Conservation (phyloP, 176 grass and related monocot species). For the Secale cereale region DNA sequence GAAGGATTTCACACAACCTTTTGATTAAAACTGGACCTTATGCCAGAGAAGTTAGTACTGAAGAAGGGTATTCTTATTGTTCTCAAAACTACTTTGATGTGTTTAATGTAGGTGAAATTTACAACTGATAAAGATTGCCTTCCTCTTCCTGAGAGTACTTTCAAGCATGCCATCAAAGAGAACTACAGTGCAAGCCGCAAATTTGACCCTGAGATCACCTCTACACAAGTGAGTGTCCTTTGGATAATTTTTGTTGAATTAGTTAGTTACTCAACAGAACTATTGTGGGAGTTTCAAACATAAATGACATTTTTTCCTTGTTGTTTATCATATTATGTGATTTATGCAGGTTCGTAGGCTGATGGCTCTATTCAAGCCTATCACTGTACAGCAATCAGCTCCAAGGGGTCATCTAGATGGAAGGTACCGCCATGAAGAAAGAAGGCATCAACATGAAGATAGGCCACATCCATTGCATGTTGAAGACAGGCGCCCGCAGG, state of each 20-base stretch:
- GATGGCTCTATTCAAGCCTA: slow-evolving; percentile 38
- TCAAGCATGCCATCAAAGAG: slow-evolving; percentile 72
- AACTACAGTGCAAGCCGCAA: slow-evolving; percentile 60
- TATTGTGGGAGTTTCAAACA: background rate
- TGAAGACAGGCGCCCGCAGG: slow-evolving; percentile 32
- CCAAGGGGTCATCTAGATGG: background rate
- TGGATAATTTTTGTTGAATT: background rate
- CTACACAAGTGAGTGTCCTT: slow-evolving; percentile 50
- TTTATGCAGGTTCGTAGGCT: slow-evolving; percentile 54
- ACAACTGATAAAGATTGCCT: slow-evolving; percentile 60
- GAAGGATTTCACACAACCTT: background rate
- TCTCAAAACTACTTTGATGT: slow-evolving; percentile 12
- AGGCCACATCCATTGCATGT: slow-evolving; percentile 9
- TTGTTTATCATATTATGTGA: slow-evolving; percentile 11
- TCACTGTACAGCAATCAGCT: slow-evolving; percentile 26
- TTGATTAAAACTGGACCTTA: background rate
- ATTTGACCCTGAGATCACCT: slow-evolving; percentile 53
- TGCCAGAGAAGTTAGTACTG: slow-evolving; percentile 6
- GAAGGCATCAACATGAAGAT: slow-evolving; percentile 35
- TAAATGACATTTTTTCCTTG: slow-evolving; percentile 6
- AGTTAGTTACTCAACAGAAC: slow-evolving; percentile 14
- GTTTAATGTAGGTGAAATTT: slow-evolving; percentile 55
- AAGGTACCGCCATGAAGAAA: slow-evolving; percentile 30
- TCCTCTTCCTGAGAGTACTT: slow-evolving; percentile 56
- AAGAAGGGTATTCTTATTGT: background rate